phyloP scores from a whole-genome alignment of 176 grass and related monocot genomes.

The Raddia distichophylla region DNA sequence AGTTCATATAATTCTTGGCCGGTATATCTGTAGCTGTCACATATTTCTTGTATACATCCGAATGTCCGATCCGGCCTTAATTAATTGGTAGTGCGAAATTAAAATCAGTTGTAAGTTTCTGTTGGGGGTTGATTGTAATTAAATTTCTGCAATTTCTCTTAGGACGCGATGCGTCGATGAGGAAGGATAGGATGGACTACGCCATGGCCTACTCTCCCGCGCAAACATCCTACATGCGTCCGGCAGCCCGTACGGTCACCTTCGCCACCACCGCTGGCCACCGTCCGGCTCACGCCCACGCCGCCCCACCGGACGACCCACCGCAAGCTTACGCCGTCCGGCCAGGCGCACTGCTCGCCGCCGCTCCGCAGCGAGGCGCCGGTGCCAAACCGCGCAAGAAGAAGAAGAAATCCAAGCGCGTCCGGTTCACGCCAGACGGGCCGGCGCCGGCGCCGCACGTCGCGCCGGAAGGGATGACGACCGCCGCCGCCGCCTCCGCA shows the following conservation, averaged over 20 bases:
- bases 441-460: not conserved
- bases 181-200: slow-evolving; percentile 31
- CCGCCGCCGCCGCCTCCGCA: not conserved
- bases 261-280: not conserved
- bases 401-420: slow-evolving; percentile 28
- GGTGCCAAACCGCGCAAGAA: slow-evolving; percentile 23
- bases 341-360: not conserved
- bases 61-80: no score
- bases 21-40: no score
- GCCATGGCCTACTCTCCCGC: slow-evolving; percentile 40
- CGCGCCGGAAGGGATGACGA: not conserved
- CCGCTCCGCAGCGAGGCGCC: not conserved
- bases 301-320: not conserved
- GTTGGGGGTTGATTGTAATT: no score
- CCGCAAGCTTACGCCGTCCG: not conserved
- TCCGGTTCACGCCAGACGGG: not conserved
- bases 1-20: no score
- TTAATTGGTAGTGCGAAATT: no score
- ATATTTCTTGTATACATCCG: no score
- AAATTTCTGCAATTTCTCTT: not conserved
- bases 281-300: not conserved
- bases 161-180: slow-evolving; percentile 1
- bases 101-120: no score
- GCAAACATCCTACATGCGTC: slow-evolving; percentile 39
- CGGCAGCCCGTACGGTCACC: slow-evolving; percentile 12